A percentile compares a stretch with the other conserved stretches of the same genome.
Conservation (phyloP, 441 rosid species). For the Francoa sonchifolia region DNA sequence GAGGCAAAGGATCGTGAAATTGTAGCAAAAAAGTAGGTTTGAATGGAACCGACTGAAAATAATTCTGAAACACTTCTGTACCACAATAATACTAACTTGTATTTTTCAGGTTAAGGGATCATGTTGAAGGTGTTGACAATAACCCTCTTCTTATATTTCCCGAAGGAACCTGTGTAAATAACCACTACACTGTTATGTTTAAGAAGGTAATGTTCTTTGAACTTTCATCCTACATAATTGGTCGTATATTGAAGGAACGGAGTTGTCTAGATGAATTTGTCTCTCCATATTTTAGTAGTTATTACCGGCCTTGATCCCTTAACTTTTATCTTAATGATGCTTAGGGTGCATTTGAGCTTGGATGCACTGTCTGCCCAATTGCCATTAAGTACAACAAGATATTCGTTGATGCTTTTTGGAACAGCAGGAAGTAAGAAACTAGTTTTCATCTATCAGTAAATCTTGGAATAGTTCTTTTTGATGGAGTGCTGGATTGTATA, state of each 20-base stretch:
- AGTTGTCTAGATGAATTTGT: too few species aligned
- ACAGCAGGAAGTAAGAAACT: conserved; percentile 76
- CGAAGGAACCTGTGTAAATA: conserved; percentile 92
- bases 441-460: neutral
- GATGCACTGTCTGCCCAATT: conserved; percentile 82
- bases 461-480: too few species aligned
- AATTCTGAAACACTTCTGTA: conserved; percentile 1
- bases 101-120: conserved; percentile 73
- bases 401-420: conserved; percentile 98
- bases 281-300: conserved; percentile 1
- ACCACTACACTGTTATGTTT: conserved; percentile 92
- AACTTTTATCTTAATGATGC: conserved; percentile 14
- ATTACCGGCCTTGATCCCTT: conserved; percentile 4
- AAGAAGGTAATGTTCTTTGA: conserved; percentile 53
- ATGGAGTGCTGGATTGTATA: conserved; percentile 6
- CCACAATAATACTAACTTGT: conserved; percentile 9
- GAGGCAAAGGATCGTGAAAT: conserved; percentile 96
- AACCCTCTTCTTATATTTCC: conserved; percentile 99
- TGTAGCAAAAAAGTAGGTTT: conserved; percentile 72
- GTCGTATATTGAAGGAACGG: too few species aligned
- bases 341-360: conserved; percentile 96
- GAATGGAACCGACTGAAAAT: conserved; percentile 1
- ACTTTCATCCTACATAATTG: neutral
- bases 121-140: conserved; percentile 74
- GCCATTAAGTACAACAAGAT: conserved; percentile 93